Percentiles rank a stretch among this genome's conserved stretches.
These are phyloP conservation scores for Lasiodiplodia sp. DNA, from an alignment of 2,329 filamentous ascomycete species.

Conservation along the genomic window DNA sequence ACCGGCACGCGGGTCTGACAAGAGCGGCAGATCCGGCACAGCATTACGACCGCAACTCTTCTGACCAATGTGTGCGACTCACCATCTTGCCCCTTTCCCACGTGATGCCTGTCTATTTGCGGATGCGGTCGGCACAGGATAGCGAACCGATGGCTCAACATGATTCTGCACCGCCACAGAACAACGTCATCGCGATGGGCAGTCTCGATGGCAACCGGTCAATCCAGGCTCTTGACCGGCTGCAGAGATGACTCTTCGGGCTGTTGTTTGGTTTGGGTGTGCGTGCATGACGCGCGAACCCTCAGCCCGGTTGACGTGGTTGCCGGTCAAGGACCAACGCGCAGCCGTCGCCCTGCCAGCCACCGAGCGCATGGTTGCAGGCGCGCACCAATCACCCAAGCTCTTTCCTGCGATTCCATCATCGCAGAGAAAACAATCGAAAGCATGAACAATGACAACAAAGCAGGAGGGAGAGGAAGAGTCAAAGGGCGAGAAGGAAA, in stretches of 20 bases:
- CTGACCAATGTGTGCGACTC: constrained; percentile 23
- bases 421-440: background rate
- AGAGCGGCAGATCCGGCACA: constrained; percentile 16
- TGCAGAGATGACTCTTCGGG: constrained; percentile 25
- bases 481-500: background rate
- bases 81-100: background rate
- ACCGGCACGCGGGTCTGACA: constrained; percentile 27
- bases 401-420: background rate
- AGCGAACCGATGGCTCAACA: constrained; percentile 3
- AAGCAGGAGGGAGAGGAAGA: constrained; percentile 5
- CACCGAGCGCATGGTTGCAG: constrained; percentile 7
- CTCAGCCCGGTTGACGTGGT: constrained; percentile 23
- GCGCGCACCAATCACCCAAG: constrained; percentile 1
- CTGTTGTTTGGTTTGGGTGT: constrained; percentile 20
- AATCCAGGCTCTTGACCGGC: constrained; percentile 21
- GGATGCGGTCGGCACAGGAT: background rate
- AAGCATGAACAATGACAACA: constrained; percentile 20
- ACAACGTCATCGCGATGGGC: constrained; percentile 20
- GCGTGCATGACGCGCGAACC: constrained; percentile 23
- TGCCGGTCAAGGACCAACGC: constrained; percentile 1
- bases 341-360: constrained; percentile 18
- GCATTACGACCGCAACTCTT: constrained; percentile 9
- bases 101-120: constrained; percentile 14
- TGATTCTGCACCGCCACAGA: constrained; percentile 15
- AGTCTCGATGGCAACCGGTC: constrained; percentile 22